phyloP scores from a whole-genome alignment of 2,329 filamentous ascomycete genomes.

The Venturia oleaginea region DNA sequence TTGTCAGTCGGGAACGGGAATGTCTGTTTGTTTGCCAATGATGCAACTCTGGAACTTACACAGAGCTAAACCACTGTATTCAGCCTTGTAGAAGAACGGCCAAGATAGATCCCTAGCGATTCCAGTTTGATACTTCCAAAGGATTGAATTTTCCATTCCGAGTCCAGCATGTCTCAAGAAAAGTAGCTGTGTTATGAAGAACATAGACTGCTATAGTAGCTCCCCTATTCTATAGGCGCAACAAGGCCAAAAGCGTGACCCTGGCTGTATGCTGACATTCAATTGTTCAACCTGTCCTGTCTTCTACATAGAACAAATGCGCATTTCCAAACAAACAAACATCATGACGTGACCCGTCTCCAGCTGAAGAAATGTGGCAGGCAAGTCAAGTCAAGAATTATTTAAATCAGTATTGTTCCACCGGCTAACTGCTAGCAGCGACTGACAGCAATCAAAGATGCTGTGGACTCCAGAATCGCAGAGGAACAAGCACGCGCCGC shows the following conservation, averaged over 20 bases:
- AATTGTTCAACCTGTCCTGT: neutral
- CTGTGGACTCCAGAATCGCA: constrained; percentile 78
- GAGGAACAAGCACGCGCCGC: constrained; percentile 72
- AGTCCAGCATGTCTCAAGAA: neutral
- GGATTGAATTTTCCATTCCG: neutral
- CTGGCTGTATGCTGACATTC: neutral
- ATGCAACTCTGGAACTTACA: neutral
- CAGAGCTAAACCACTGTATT: neutral
- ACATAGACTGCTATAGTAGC: neutral
- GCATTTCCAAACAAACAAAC: neutral
- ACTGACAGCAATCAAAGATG: constrained; percentile 51
- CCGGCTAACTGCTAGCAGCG: neutral
- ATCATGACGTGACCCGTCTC: neutral
- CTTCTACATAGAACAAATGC: neutral
- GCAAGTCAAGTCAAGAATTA: neutral
- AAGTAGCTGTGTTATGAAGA: neutral
- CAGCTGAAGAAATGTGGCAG: constrained; percentile 12
- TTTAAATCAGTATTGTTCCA: neutral
- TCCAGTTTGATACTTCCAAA: neutral
- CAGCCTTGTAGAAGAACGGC: neutral
- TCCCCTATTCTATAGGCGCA: neutral
- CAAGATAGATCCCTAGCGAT: neutral
- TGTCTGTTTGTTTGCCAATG: neutral
- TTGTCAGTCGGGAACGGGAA: neutral
- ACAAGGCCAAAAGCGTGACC: neutral